A percentile compares a stretch with the other conserved stretches of the same genome.
These are phyloP conservation scores for Anthracocystis setariae DNA, from an alignment of 1,284 basidiomycete genomes.

Conservation along the genomic window DNA sequence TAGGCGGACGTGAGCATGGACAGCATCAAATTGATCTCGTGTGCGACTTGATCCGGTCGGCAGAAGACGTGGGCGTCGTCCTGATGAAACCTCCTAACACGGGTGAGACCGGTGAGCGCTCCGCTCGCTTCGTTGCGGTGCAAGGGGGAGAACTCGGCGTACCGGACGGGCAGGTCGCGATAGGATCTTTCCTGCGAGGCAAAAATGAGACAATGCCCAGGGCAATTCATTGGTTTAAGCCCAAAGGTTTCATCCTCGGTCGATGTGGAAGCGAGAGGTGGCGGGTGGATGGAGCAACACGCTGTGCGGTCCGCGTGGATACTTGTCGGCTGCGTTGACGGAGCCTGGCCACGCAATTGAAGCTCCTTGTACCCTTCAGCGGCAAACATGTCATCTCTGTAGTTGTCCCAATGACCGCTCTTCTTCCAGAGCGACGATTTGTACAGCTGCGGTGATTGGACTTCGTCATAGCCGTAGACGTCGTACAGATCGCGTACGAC, in stretches of 20 bases:
- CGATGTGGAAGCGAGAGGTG: conserved; percentile 1
- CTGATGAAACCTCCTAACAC: conserved; percentile 64
- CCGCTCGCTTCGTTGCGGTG: conserved; percentile 65
- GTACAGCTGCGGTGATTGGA: conserved; percentile 65
- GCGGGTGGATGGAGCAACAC: conserved; percentile 41
- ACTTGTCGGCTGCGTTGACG: not conserved
- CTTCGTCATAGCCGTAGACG: conserved; percentile 64
- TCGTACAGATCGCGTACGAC: conserved; percentile 66
- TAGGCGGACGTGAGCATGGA: conserved; percentile 65
- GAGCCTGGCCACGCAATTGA: conserved; percentile 3
- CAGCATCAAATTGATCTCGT: conserved; percentile 63
- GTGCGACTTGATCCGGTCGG: conserved; percentile 51
- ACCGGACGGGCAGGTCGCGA: conserved; percentile 62
- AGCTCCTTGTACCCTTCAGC: conserved; percentile 60
- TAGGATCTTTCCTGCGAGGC: conserved; percentile 56
- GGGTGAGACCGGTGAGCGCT: conserved; percentile 60
- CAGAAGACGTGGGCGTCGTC: conserved; percentile 68
- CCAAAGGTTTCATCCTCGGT: conserved; percentile 51
- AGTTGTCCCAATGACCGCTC: conserved; percentile 67
- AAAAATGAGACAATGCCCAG: conserved; percentile 64
- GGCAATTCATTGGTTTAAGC: conserved; percentile 67
- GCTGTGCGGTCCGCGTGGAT: conserved; percentile 6
- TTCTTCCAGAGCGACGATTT: conserved; percentile 61
- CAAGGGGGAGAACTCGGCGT: conserved; percentile 63
- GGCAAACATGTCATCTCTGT: conserved; percentile 67